Base-by-base conservation (phyloP, 495 filamentous ascomycete genomes). In the Trichocladium uniseriatum region DNA sequence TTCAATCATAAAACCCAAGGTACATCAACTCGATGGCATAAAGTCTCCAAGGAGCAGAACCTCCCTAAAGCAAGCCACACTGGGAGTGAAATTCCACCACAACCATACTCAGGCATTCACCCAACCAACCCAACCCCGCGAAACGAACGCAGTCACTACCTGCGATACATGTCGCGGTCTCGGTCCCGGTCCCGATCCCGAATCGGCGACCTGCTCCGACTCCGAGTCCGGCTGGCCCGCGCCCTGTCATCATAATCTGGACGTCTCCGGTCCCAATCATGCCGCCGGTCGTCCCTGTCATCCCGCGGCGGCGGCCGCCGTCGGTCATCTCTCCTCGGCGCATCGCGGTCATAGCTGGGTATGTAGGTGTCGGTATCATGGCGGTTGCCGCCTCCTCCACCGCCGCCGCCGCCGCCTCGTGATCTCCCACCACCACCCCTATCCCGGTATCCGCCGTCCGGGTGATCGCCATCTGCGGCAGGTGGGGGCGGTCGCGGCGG, bases 331-430 rank as follows among this genome's bases (percentile, higher is more conserved):
- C 70, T 20, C 59, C 64, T 44, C 57, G 60, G 65, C 10, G 64
- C 63, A 49, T 66, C 66, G 16, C 61, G 61, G 53, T 62, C 59
- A 34, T 82, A 81, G 37, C 69, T 74, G 6, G 79, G 79, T 20
- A 82, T 80, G 53, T 82, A 82, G 3, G 78, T 80, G 52, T 82
- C 79, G 14, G 79, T 62, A 52, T 68, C 69, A n/a, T 61, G 63
- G 13, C 67, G 61, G 24, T 8, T 8, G 24, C 24, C 24, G 24
- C 24, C 24, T 4, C 3, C 24, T 3, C 3, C 24, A 8, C 55
- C 69, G 52, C 34, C 60, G 45, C 21, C 57, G 50, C 40, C 52
- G 60, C 51, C 57, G 62, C 39, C 60, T 60, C 49, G 36, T 62
- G 57, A 53, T 63, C 68, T 31, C 28, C 57, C 49, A 19, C 43